Conservation (phyloP, 495 filamentous ascomycete species). For the Hyaloscypha variabilis region DNA sequence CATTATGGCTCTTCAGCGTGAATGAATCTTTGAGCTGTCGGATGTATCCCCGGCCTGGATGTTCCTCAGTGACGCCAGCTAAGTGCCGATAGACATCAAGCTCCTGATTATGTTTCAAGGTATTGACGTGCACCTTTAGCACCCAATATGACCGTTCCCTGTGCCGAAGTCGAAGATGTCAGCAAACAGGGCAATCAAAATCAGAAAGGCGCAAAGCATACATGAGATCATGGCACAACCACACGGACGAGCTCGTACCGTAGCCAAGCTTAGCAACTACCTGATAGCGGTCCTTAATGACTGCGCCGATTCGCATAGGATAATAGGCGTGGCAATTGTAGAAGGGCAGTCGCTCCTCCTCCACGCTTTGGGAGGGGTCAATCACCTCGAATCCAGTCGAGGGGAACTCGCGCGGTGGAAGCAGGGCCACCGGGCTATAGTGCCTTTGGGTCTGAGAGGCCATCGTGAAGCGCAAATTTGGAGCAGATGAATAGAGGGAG, state of each 20-base stretch:
- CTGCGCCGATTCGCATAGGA: conserved; percentile 25
- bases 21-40: conserved; percentile 22
- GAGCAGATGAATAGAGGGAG: conserved; percentile 12
- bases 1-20: conserved; percentile 21
- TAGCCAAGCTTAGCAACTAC: conserved; percentile 27
- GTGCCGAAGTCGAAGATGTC: conserved; percentile 19
- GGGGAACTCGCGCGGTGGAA: conserved; percentile 18
- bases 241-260: conserved; percentile 13
- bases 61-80: conserved; percentile 11
- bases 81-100: conserved; percentile 23
- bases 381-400: conserved; percentile 20
- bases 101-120: conserved; percentile 22
- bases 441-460: conserved; percentile 2
- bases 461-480: not conserved
- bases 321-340: conserved; percentile 21
- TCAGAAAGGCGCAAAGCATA: conserved; percentile 10
- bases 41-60: conserved; percentile 6
- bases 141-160: conserved; percentile 22
- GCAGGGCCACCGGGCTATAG: not conserved
- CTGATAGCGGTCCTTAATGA: conserved; percentile 21
- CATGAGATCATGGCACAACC: conserved; percentile 16
- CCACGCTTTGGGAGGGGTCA: conserved; percentile 18
- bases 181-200: conserved; percentile 8
- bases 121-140: conserved; percentile 27
- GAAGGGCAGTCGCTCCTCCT: conserved; percentile 25